A percentile compares a stretch with the other conserved stretches of the same genome.
These are phyloP conservation scores for Phytophthora meadii DNA, from an alignment of 352 stramenopile species.

Conservation along the genomic window DNA sequence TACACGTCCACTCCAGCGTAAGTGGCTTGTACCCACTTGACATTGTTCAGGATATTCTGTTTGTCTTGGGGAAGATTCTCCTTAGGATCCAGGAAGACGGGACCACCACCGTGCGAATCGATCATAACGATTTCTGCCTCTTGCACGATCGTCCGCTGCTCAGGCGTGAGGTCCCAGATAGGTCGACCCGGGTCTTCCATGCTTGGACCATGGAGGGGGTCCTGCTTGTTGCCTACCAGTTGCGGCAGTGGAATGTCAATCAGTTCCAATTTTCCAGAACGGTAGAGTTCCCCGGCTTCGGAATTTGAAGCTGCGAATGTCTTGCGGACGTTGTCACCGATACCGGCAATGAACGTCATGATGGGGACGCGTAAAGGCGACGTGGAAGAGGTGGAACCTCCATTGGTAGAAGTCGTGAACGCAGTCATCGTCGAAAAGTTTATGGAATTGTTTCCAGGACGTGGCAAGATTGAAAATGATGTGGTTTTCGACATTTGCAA, in stretches of 20 bases:
- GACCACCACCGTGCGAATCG: constrained; percentile 34
- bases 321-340: constrained; percentile 40
- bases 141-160: constrained; percentile 40
- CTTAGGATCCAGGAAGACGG: constrained; percentile 40
- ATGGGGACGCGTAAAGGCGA: constrained; percentile 29
- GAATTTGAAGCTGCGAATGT: constrained; percentile 28
- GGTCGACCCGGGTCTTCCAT: constrained; percentile 38
- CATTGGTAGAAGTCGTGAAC: constrained; percentile 11
- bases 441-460: not conserved
- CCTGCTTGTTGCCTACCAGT: constrained; percentile 44
- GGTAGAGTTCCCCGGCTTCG: constrained; percentile 34
- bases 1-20: constrained; percentile 52
- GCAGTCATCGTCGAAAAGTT: constrained; percentile 15
- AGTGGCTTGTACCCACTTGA: constrained; percentile 53
- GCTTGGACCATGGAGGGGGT: constrained; percentile 32
- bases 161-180: constrained; percentile 31
- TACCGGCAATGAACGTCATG: constrained; percentile 38
- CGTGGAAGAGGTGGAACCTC: constrained; percentile 1
- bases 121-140: constrained; percentile 42
- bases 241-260: constrained; percentile 41
- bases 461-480: constrained; percentile 19
- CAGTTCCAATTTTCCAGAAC: constrained; percentile 36
- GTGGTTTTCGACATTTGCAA: not conserved
- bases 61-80: constrained; percentile 42
- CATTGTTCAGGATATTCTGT: constrained; percentile 32